Evolutionary conservation across 495 filamentous ascomycete species (phyloP).

Genomic region (Rostrohypoxylon terebratum): DNA sequence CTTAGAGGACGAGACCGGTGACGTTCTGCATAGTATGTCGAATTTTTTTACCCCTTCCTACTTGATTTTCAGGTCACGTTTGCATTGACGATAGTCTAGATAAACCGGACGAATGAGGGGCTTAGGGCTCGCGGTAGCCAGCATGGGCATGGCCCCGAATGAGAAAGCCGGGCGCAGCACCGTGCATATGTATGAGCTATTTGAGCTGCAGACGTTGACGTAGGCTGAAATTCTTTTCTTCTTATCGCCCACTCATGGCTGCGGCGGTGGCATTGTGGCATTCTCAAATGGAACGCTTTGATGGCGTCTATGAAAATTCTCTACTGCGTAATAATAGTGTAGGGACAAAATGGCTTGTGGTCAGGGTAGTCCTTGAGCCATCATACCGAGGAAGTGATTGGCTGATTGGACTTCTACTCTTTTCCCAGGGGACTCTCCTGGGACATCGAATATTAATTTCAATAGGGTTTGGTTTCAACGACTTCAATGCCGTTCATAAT

Average conservation of each 20-base stretch:
- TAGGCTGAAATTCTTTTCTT: conserved; percentile 37
- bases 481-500: conserved; percentile 20
- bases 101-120: conserved; percentile 34
- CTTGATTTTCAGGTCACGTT: conserved; percentile 31
- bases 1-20: conserved; percentile 4
- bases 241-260: conserved; percentile 28
- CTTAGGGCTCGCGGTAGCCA: conserved; percentile 23
- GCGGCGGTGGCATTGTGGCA: conserved; percentile 9
- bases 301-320: conserved; percentile 22
- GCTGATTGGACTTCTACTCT: conserved; percentile 24
- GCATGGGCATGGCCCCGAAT: conserved; percentile 33
- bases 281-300: conserved; percentile 30
- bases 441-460: conserved; percentile 40
- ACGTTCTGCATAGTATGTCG: conserved; percentile 30
- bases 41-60: conserved; percentile 10
- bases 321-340: too few relatives aligned
- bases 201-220: conserved; percentile 47
- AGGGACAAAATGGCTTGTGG: conserved; percentile 39
- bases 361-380: conserved; percentile 21
- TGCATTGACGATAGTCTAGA: conserved; percentile 32
- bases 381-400: conserved; percentile 25
- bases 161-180: conserved; percentile 25
- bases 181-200: conserved; percentile 42
- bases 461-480: neutral
- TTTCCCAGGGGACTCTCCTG: conserved; percentile 28